phyloP scores from a whole-genome alignment of 202 grass and related monocot genomes.

The Tripidium arundinaceum region DNA sequence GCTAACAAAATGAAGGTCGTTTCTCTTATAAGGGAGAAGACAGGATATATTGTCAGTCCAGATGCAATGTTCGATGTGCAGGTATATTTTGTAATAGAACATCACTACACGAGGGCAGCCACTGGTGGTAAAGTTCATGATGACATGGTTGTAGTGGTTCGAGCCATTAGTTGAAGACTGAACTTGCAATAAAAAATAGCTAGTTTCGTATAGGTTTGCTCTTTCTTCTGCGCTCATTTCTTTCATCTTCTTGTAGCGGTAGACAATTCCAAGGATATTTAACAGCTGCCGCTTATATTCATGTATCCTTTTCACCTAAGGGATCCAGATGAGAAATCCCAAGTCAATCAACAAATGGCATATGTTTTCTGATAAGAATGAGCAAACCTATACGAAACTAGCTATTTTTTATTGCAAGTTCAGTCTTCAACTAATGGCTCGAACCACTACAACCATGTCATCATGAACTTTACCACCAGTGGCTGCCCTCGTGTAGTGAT shows the following conservation, averaged over 20 bases:
- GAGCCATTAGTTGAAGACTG: background rate
- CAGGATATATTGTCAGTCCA: conserved; percentile 91
- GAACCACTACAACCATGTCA: background rate
- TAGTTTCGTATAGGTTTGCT: conserved; percentile 4
- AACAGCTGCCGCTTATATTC: conserved; percentile 92
- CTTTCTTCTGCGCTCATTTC: conserved; percentile 82
- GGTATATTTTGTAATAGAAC: conserved; percentile 53
- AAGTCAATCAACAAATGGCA: background rate
- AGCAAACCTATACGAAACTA: background rate
- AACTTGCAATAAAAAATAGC: background rate
- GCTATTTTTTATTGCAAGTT: background rate
- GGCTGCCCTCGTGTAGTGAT: background rate
- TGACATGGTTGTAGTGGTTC: background rate
- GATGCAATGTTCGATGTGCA: conserved; percentile 99
- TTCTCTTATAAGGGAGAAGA: conserved; percentile 86
- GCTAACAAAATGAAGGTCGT: conserved; percentile 79
- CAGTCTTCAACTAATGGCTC: background rate
- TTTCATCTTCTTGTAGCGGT: conserved; percentile 99
- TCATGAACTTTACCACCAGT: background rate
- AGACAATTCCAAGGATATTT: conserved; percentile 97
- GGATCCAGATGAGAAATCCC: conserved; percentile 5
- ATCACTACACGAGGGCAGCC: background rate
- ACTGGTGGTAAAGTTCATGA: background rate
- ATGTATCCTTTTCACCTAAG: conserved; percentile 97
- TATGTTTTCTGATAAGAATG: conserved; percentile 16